Conservation (phyloP, 2,329 filamentous ascomycete genomes). For the Fusarium cyanostomum region DNA sequence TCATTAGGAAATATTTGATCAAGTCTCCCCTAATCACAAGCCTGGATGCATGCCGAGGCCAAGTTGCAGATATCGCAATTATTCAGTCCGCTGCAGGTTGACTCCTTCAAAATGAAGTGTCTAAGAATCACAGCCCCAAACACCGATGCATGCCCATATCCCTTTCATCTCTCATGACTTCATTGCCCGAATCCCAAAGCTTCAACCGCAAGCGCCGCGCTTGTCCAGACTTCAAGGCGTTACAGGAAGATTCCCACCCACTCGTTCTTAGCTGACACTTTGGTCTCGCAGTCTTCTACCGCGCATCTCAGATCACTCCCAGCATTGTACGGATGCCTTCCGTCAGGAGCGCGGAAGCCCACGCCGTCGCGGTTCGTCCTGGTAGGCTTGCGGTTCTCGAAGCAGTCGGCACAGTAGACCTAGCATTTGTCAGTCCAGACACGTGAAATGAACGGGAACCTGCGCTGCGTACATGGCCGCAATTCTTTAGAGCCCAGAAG, state of each 20-base stretch:
- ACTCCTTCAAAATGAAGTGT: slow-evolving; percentile 3
- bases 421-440: slow-evolving; percentile 42
- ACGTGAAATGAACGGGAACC: background rate
- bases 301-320: slow-evolving; percentile 59
- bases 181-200: slow-evolving; percentile 5
- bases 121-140: slow-evolving; percentile 21
- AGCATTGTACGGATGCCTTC: slow-evolving; percentile 38
- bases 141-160: slow-evolving; percentile 30
- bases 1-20: background rate
- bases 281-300: slow-evolving; percentile 65
- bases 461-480: slow-evolving; percentile 80
- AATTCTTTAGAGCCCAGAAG: slow-evolving; percentile 91
- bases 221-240: slow-evolving; percentile 41
- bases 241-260: slow-evolving; percentile 71
- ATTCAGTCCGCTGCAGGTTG: background rate
- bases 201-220: slow-evolving; percentile 1
- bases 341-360: slow-evolving; percentile 51
- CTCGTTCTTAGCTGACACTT: slow-evolving; percentile 62
- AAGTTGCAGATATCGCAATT: slow-evolving; percentile 4
- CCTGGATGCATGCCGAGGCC: background rate
- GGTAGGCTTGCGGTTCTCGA: slow-evolving; percentile 61
- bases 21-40: background rate
- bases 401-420: slow-evolving; percentile 72
- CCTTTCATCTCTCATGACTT: slow-evolving; percentile 31
- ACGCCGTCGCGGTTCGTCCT: slow-evolving; percentile 47